phyloP scores from a whole-genome alignment of 805 yeast species.

The Ogataea trehalophila region DNA sequence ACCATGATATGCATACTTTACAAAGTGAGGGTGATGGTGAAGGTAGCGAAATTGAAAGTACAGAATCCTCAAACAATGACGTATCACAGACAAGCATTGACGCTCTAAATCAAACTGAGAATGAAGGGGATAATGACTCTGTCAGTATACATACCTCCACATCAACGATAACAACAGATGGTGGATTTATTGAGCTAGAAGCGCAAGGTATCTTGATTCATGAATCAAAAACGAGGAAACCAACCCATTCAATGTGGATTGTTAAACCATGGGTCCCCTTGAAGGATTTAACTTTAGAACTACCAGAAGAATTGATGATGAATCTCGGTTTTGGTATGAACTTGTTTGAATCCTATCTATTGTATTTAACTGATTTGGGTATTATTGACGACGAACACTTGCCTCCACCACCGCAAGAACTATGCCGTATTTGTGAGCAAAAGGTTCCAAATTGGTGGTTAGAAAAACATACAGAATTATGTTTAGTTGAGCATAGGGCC shows the following conservation, averaged over 20 bases:
- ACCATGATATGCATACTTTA: too few relatives aligned
- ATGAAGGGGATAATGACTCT: conserved; percentile 19
- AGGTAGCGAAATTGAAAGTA: too few relatives aligned
- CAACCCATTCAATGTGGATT: conserved; percentile 90
- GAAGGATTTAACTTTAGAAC: conserved; percentile 54
- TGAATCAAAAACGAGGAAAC: conserved; percentile 49
- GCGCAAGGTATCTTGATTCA: conserved; percentile 90
- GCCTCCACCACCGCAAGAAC: conserved; percentile 75
- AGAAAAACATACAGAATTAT: conserved; percentile 83
- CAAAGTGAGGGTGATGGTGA: conserved; percentile 1
- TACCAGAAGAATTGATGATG: conserved; percentile 67
- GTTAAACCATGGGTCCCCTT: conserved; percentile 70
- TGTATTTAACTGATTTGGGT: conserved; percentile 57
- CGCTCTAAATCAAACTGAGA: not conserved
- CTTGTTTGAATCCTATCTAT: conserved; percentile 69
- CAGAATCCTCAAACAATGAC: too few relatives aligned
- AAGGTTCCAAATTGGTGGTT: conserved; percentile 95
- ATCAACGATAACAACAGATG: conserved; percentile 47
- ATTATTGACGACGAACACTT: conserved; percentile 57
- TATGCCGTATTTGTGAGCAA: conserved; percentile 91
- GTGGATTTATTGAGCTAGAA: conserved; percentile 67
- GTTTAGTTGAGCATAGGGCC: conserved; percentile 78
- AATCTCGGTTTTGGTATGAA: conserved; percentile 87
- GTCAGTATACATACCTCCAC: conserved; percentile 24
- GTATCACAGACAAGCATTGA: not conserved